Base-by-base conservation (phyloP, 2,329 filamentous ascomycete genomes). In the Calonectria pauciramosa region DNA sequence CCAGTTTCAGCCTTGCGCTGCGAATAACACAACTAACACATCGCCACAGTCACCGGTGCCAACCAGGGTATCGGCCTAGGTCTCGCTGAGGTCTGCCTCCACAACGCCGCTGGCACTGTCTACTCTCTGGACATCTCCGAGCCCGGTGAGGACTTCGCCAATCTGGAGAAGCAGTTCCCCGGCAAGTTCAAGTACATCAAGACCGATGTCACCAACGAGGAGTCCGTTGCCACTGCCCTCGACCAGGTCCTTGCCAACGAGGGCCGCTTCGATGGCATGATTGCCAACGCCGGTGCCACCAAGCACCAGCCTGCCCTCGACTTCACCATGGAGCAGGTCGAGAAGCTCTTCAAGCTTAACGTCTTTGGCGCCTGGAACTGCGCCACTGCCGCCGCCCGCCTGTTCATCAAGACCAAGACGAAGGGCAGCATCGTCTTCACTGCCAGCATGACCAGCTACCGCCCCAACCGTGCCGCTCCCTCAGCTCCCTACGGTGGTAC, bases 281-380 rank as follows among this genome's bases (percentile, higher is more conserved):
- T 90, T 3, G 86, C 85, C 30, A 90, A 90, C 73, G 88, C 88
- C 0, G 88, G 88, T 18, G 82, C 86, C 18, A 90, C 88, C 16
- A 88, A 89, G 77, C 89, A 90, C 76, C 89, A 90, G 78, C 80
- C 88, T 2, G 88, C 88, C 0, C 80, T 90, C 8, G 87, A 90
- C 30, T 90, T 81, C 59, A 76, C 71, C 26, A 71, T 74, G n/a
- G 79, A 76, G 3, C 76, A 81, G 69, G 68, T 81, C 11, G 75
- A 81, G 68, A 84, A 71, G 86, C 87, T n/a, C 77, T 89, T 36
- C 82, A 87, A 72, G 49, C 73, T 79, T 38, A 79, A 79, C 44
- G 77, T 79, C 20, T 89, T 89, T 73, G 87, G 87, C 16, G 83
- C 86, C 20, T 88, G 85, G 80, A 86, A 85, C 78, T 88, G 86